Percentiles rank a stretch among this genome's conserved stretches.
These are phyloP conservation scores for Zymoseptoria brevis DNA, from an alignment of 2,329 filamentous ascomycete genomes.

Conservation along the genomic window DNA sequence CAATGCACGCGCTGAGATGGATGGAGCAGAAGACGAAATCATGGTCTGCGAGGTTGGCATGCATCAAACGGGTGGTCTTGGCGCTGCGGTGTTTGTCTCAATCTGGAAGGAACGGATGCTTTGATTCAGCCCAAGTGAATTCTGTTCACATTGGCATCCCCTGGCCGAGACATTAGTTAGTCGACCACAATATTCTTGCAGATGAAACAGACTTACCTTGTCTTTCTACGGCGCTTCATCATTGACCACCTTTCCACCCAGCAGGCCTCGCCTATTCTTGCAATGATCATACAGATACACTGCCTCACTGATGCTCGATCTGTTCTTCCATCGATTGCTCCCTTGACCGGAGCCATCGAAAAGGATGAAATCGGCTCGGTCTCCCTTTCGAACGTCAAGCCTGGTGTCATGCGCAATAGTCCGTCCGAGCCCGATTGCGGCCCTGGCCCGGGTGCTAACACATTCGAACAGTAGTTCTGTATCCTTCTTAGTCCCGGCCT, in stretches of 20 bases:
- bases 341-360: conserved; percentile 25
- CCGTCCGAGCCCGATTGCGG: conserved; percentile 25
- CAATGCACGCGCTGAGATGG: neutral
- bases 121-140: neutral
- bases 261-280: conserved; percentile 11
- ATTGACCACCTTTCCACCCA: conserved; percentile 6
- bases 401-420: conserved; percentile 16
- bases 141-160: neutral
- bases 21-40: neutral
- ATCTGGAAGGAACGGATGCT: neutral
- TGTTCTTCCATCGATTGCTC: conserved; percentile 33
- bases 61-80: neutral
- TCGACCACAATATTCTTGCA: neutral
- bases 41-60: neutral
- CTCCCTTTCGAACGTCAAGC: conserved; percentile 29
- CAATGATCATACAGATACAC: conserved; percentile 38
- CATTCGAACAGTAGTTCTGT: conserved; percentile 51
- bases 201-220: neutral
- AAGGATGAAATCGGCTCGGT: conserved; percentile 37
- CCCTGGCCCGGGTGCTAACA: conserved; percentile 25
- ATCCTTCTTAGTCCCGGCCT: conserved; percentile 54
- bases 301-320: conserved; percentile 36
- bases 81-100: neutral
- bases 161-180: neutral
- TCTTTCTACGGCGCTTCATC: neutral